These are phyloP conservation scores for Abrus pulchellus DNA, from an alignment of 306 rosid species.

Conservation along the genomic window DNA sequence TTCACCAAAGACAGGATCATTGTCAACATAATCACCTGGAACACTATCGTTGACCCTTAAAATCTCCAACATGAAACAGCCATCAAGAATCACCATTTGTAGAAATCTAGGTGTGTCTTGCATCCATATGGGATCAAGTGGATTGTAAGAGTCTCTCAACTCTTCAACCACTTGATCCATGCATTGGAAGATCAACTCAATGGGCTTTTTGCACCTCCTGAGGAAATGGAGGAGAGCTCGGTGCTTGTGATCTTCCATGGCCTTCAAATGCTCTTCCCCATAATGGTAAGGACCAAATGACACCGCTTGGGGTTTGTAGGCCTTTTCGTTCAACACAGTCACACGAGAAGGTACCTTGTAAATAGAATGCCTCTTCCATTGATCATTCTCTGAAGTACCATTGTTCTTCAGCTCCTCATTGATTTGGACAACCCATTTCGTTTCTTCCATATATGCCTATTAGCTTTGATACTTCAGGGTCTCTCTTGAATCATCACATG, in stretches of 20 bases:
- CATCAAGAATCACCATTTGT: conserved; percentile 65
- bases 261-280: not conserved
- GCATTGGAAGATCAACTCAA: conserved; percentile 2
- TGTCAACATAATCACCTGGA: conserved; percentile 47
- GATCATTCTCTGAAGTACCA: conserved; percentile 38
- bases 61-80: conserved; percentile 65
- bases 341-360: conserved; percentile 56
- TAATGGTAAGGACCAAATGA: conserved; percentile 74
- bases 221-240: conserved; percentile 57
- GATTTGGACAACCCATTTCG: conserved; percentile 50
- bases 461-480: not conserved
- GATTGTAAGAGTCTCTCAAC: conserved; percentile 52
- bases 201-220: conserved; percentile 38
- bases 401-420: conserved; percentile 38
- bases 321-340: conserved; percentile 30
- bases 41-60: not conserved
- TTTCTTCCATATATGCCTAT: conserved; percentile 35
- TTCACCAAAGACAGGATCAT: conserved; percentile 61
- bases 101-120: conserved; percentile 36
- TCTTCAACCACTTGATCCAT: conserved; percentile 47
- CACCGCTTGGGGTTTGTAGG: conserved; percentile 59
- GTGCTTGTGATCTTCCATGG: conserved; percentile 63
- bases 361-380: conserved; percentile 61
- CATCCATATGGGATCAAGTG: conserved; percentile 51
- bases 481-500: not conserved